A percentile compares a stretch with the other conserved stretches of the same genome.
phyloP scores from a whole-genome alignment of 2,329 filamentous ascomycete species.

The Colletotrichum falcatum region DNA sequence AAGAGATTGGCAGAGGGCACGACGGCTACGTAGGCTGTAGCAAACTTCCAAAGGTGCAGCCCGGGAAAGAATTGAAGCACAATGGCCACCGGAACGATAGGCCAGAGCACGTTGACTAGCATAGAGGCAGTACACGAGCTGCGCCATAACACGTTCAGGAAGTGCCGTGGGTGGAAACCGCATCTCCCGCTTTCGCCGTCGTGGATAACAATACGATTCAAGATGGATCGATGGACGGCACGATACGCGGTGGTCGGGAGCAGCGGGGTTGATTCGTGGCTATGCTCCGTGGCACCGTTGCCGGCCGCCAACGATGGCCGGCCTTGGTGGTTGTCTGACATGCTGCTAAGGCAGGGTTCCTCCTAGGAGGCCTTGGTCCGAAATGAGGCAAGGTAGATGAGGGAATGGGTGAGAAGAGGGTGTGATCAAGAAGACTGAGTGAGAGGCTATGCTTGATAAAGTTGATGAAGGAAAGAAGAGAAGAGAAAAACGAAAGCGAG shows the following conservation, averaged over 20 bases:
- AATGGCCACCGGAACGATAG: constrained; percentile 59
- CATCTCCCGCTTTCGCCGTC: constrained; percentile 60
- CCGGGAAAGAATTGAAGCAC: constrained; percentile 53
- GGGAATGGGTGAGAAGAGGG: not conserved
- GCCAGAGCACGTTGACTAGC: constrained; percentile 62
- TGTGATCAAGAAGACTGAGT: not conserved
- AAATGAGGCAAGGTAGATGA: no score
- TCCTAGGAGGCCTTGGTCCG: not conserved
- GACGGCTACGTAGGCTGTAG: constrained; percentile 61
- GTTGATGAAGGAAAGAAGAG: not conserved
- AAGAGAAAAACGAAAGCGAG: not conserved
- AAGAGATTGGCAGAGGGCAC: constrained; percentile 62
- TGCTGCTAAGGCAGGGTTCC: not conserved
- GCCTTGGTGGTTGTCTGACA: constrained; percentile 13
- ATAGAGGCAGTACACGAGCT: constrained; percentile 59
- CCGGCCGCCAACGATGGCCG: constrained; percentile 9
- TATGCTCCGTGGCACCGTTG: constrained; percentile 27
- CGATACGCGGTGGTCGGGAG: constrained; percentile 44
- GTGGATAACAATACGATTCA: constrained; percentile 40
- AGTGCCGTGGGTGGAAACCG: constrained; percentile 57
- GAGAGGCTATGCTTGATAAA: not conserved
- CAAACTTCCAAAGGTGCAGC: constrained; percentile 58
- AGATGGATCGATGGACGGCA: constrained; percentile 35
- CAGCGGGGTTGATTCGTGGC: constrained; percentile 47
- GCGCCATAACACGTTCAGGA: constrained; percentile 56